These are phyloP conservation scores for Psidium guajava DNA, from an alignment of 345 rosid genomes.

Conservation along the genomic window DNA sequence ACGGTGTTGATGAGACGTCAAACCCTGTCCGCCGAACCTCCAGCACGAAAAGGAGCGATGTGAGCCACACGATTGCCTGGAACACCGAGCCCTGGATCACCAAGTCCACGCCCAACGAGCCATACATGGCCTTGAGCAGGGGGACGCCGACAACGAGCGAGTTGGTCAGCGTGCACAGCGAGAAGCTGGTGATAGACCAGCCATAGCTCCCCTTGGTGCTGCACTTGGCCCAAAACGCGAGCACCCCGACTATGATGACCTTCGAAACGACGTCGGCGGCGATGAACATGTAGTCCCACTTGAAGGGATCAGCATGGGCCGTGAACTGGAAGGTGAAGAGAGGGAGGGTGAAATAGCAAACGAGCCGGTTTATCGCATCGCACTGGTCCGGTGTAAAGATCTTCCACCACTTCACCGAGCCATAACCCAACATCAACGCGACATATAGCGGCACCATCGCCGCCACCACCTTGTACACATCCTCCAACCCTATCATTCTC, in stretches of 20 bases:
- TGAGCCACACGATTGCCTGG: conserved; percentile 80
- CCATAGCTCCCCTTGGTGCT: conserved; percentile 64
- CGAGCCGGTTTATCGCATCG: conserved; percentile 63
- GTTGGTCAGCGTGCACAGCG: conserved; percentile 68
- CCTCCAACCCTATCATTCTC: conserved; percentile 66
- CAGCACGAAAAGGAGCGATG: conserved; percentile 49
- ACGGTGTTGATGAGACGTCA: background rate
- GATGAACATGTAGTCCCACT: conserved; percentile 61
- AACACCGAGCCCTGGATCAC: conserved; percentile 72
- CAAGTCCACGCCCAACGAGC: conserved; percentile 57
- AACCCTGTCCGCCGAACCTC: conserved; percentile 38
- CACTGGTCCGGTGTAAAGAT: conserved; percentile 67
- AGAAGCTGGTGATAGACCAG: conserved; percentile 91
- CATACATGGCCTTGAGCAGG: conserved; percentile 72
- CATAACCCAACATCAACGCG: conserved; percentile 75
- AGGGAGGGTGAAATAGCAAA: conserved; percentile 79
- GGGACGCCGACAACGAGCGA: conserved; percentile 88
- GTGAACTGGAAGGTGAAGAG: conserved; percentile 81
- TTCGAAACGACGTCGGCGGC: conserved; percentile 72
- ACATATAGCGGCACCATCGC: conserved; percentile 84
- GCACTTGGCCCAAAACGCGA: conserved; percentile 68
- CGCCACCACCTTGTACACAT: conserved; percentile 72
- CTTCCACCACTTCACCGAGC: conserved; percentile 90
- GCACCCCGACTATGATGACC: conserved; percentile 41
- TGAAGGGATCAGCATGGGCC: conserved; percentile 69